Percentiles rank a stretch among this genome's conserved stretches.
These are phyloP conservation scores for Fragaria ananassa DNA, from an alignment of 306 rosid genomes.

Conservation along the genomic window DNA sequence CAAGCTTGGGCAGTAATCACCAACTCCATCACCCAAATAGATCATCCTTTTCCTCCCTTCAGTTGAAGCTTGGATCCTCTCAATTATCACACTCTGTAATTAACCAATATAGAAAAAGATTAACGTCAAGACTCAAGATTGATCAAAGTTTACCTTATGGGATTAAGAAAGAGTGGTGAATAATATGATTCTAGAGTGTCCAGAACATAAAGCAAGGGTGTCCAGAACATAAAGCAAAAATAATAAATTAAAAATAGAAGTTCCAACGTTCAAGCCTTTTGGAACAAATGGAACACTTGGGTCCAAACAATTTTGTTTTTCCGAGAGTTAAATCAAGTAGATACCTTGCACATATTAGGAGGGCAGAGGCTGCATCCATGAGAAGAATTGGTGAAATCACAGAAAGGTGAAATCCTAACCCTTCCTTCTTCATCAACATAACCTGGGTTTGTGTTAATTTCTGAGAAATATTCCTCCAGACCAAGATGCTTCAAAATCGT, in stretches of 20 bases:
- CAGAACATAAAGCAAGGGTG: background rate
- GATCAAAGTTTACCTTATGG: background rate
- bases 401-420: conserved; percentile 52
- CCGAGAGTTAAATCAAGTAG: background rate
- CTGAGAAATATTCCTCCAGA: conserved; percentile 56
- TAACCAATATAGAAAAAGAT: background rate
- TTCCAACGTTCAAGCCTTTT: background rate
- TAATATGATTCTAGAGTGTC: background rate
- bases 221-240: background rate
- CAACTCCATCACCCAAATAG: conserved; percentile 32
- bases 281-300: conserved; percentile 11
- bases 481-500: conserved; percentile 64
- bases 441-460: conserved; percentile 67
- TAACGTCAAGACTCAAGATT: background rate
- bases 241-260: background rate
- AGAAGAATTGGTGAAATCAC: conserved; percentile 47
- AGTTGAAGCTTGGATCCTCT: conserved; percentile 22
- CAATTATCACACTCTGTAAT: conserved; percentile 21
- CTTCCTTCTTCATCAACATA: conserved; percentile 62
- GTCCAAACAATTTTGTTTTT: background rate
- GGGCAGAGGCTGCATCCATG: conserved; percentile 69
- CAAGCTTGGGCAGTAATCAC: conserved; percentile 38
- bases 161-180: background rate
- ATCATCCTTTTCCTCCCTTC: conserved; percentile 26
- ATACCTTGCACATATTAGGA: conserved; percentile 87